phyloP scores from a whole-genome alignment of 306 rosid species.

The Lotus japonicus region DNA sequence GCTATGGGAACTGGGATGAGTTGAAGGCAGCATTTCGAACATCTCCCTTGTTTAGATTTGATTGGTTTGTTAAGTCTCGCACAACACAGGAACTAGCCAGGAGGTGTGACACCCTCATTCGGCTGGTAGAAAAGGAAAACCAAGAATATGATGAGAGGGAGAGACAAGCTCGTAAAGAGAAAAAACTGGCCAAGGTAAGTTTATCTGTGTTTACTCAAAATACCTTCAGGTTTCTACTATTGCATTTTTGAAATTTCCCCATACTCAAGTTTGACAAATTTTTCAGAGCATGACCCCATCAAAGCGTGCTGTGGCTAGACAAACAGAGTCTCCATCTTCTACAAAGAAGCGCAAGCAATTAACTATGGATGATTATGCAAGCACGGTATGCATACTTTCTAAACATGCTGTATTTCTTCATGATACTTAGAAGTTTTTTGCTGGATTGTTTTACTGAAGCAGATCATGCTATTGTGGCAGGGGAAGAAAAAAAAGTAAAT shows the following conservation, averaged over 20 bases:
- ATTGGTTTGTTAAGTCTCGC: constrained; percentile 99
- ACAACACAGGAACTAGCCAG: constrained; percentile 99
- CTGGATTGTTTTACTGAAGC: constrained; percentile 11
- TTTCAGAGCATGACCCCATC: constrained; percentile 83
- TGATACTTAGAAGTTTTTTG: background rate
- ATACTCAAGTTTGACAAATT: constrained; percentile 2
- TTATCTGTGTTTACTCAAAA: background rate
- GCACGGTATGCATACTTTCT: constrained; percentile 40
- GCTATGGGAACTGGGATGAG: constrained; percentile 99
- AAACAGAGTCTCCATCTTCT: constrained; percentile 59
- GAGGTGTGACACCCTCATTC: constrained; percentile 93
- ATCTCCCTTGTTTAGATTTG: constrained; percentile 93
- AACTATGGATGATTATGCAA: constrained; percentile 73
- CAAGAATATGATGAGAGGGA: constrained; percentile 98
- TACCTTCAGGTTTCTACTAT: background rate
- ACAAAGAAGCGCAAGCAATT: constrained; percentile 81
- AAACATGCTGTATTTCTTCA: background rate
- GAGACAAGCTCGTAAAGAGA: constrained; percentile 98
- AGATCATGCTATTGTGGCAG: constrained; percentile 39
- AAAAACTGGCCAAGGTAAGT: constrained; percentile 92
- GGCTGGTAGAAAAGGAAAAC: constrained; percentile 97
- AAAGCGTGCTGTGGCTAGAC: constrained; percentile 76
- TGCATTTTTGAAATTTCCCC: background rate
- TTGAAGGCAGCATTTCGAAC: constrained; percentile 96
- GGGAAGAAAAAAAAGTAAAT: constrained; percentile 79